Base-by-base conservation (phyloP, 2,329 filamentous ascomycete species). In the Exophiala sp. region DNA sequence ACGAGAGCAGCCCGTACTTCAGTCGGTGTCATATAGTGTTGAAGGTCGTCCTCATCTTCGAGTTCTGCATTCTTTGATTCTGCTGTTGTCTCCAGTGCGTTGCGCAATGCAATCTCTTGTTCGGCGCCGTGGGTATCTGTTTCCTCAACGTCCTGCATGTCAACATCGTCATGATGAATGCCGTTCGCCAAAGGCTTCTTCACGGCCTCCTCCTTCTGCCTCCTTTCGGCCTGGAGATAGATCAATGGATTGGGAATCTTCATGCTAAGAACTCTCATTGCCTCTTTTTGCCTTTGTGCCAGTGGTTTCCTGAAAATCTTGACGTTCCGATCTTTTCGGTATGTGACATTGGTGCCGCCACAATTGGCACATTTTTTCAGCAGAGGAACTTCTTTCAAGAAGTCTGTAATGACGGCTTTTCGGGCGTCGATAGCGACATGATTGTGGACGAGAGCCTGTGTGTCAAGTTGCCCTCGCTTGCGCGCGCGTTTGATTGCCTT, bases 251-350 rank as follows among this genome's bases (percentile, higher is more conserved):
- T 89, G 47, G 80, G 79, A 34, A 83, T 77, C 52, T 63, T 84
- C 86, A 67, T 91, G 82, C 50, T 83, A 80, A 44, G 72, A 71
- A 62, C 88, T 83, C 2, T 84, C 80, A 87, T 95, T 95, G 58
- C 86, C 84, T 39, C 84, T 80, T 68, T 85, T 84, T 34, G 94
- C 85, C 69, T 95, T 95, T 43, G 79, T 72, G 43, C 79, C 82
- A 52, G 74, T 1, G 87, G 78, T 67, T 88, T 94, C 68, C 92
- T 86, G 71, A 97, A 99, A 50, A 99, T 91, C 71, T 97, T 99
- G 67, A 91, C 87, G 65, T 85, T 94, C 40, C 87, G 82, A 65
- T 99, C 92, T 69, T 95, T 96, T 63, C 92, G 85, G 71, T 89
- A 97, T 2, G 78, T 78, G 9, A 91, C 91, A 11, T 88, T 91